These are phyloP conservation scores for Globisporangium heterothallicum DNA, from an alignment of 352 stramenopile genomes.

Conservation along the genomic window DNA sequence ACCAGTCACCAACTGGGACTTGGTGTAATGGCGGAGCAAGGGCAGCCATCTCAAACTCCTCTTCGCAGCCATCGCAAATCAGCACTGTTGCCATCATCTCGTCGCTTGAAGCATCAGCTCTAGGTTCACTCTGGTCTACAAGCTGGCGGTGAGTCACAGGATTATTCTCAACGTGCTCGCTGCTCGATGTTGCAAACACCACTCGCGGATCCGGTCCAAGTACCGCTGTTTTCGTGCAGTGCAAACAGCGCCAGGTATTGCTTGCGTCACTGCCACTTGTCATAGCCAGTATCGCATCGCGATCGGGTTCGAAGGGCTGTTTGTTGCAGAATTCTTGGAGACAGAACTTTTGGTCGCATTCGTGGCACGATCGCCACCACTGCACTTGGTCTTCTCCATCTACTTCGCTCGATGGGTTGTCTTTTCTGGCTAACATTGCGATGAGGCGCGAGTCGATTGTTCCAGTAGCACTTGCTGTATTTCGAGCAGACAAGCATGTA, in stretches of 20 bases:
- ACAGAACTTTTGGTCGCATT: constrained; percentile 30
- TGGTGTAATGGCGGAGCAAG: constrained; percentile 13
- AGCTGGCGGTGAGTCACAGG: not conserved
- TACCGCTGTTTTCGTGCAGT: not conserved
- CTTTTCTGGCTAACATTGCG: constrained; percentile 3
- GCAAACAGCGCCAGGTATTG: constrained; percentile 3
- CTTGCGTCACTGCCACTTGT: not conserved
- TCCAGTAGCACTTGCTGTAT: not conserved
- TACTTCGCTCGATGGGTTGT: not conserved
- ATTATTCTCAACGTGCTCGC: not conserved
- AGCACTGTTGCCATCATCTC: not conserved
- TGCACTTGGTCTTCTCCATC: constrained; percentile 14
- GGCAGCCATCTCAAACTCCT: constrained; percentile 15
- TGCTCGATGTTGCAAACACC: not conserved
- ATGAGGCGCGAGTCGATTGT: not conserved
- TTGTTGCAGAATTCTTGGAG: constrained; percentile 37
- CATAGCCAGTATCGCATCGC: constrained; percentile 16
- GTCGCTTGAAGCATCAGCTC: not conserved
- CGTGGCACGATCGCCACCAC: constrained; percentile 26
- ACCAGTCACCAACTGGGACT: constrained; percentile 24
- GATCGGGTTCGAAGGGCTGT: constrained; percentile 18
- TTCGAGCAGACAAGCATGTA: not conserved
- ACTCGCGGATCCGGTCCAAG: not conserved
- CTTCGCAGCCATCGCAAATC: constrained; percentile 27
- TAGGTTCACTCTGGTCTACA: not conserved